phyloP scores from a whole-genome alignment of 192 early-diverging fungal genomes.

The Haplosporangium gracile region DNA sequence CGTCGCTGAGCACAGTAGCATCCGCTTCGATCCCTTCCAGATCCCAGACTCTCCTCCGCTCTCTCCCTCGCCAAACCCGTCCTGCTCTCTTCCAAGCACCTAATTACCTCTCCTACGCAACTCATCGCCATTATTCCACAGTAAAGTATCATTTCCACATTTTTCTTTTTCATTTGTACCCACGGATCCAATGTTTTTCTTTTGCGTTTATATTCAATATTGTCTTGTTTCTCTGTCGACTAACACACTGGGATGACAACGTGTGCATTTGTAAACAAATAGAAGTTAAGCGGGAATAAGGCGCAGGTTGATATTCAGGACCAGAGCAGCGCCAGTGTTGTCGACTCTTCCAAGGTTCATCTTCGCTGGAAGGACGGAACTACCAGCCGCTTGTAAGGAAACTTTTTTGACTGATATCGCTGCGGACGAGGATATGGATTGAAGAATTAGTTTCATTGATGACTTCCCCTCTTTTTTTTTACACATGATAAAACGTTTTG shows the following conservation, averaged over 20 bases:
- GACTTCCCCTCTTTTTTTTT: background rate
- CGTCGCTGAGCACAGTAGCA: slow-evolving; percentile 1
- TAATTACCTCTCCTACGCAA: background rate
- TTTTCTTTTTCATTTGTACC: too few species aligned
- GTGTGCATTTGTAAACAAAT: background rate
- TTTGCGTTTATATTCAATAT: background rate
- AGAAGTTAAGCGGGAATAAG: background rate
- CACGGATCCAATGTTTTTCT: background rate
- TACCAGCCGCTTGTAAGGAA: slow-evolving; percentile 45
- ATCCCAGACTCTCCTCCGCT: background rate
- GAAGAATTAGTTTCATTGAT: background rate
- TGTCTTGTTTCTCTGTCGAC: background rate
- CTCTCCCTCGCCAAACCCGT: background rate
- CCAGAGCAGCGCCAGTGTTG: slow-evolving; percentile 15
- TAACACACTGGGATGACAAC: background rate
- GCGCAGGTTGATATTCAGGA: slow-evolving; percentile 13
- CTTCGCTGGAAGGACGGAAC: slow-evolving; percentile 42
- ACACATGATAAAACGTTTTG: background rate
- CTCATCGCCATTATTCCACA: slow-evolving; percentile 12
- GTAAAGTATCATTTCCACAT: background rate
- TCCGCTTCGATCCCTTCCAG: background rate
- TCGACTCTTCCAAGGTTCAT: slow-evolving; percentile 37
- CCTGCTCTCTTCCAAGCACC: background rate
- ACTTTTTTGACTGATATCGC: background rate
- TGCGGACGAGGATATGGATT: background rate